These are phyloP conservation scores for Erythrophleum fordii DNA, from an alignment of 306 rosid genomes.

Conservation along the genomic window DNA sequence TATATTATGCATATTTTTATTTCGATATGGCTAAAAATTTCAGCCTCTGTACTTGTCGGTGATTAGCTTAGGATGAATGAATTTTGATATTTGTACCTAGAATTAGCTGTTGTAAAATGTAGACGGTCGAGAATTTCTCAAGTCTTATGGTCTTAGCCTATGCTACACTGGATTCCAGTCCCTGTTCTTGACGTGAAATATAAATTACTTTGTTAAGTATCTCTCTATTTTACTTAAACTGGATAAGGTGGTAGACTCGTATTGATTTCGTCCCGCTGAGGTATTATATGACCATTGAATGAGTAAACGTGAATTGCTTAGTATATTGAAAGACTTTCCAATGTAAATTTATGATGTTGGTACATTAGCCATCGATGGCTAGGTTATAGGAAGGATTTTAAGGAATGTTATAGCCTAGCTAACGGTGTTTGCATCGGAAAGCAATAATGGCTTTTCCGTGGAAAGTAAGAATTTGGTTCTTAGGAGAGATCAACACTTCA, in stretches of 20 bases:
- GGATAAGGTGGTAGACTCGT: not conserved
- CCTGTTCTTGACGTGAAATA: conserved; percentile 13
- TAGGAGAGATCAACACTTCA: no score
- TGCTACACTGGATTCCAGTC: not conserved
- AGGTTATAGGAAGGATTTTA: no score
- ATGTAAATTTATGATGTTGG: no score
- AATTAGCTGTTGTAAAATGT: conserved; percentile 39
- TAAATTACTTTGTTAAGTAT: not conserved
- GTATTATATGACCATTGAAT: not conserved
- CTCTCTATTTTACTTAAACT: not conserved
- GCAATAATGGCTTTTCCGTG: no score
- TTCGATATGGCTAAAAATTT: conserved; percentile 29
- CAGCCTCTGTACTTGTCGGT: conserved; percentile 36
- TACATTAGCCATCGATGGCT: not conserved
- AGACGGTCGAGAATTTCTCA: conserved; percentile 26
- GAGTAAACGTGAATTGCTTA: not conserved
- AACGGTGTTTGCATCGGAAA: no score
- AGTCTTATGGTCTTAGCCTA: conserved; percentile 3
- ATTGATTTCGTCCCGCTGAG: not conserved
- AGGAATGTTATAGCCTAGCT: no score
- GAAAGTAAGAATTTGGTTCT: no score
- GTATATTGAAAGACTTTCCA: not conserved
- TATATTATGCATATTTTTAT: conserved; percentile 40
- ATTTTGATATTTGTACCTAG: conserved; percentile 29
- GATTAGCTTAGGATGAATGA: conserved; percentile 36